phyloP scores from a whole-genome alignment of 768 basidiomycete species.

The Vararia minispora region DNA sequence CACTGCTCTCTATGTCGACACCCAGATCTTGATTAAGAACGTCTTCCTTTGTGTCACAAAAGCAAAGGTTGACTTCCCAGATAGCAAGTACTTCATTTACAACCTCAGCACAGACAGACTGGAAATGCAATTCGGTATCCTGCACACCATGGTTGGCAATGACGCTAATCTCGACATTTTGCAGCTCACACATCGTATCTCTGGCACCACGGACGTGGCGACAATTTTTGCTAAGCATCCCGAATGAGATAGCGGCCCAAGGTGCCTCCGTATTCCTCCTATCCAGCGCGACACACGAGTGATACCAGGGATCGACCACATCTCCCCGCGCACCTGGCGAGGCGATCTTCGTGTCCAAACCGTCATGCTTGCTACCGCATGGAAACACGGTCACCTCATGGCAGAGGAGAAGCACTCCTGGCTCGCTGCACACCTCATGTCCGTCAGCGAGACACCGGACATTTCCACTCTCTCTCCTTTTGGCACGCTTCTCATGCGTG shows the following conservation, averaged over 20 bases:
- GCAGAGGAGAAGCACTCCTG: too few relatives aligned
- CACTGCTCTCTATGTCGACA: slow-evolving; percentile 10
- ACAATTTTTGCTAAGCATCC: slow-evolving; percentile 28
- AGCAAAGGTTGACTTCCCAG: slow-evolving; percentile 10
- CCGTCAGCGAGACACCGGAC: neutral
- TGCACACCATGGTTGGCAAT: slow-evolving; percentile 17
- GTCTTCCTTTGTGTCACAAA: slow-evolving; percentile 16
- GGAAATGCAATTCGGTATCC: slow-evolving; percentile 12
- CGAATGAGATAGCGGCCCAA: slow-evolving; percentile 27
- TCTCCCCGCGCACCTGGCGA: neutral
- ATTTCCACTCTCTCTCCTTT: neutral
- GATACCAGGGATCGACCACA: neutral
- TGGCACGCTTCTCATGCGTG: neutral
- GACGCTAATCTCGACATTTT: slow-evolving; percentile 11
- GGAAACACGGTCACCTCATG: neutral
- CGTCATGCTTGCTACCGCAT: neutral
- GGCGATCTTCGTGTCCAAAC: neutral
- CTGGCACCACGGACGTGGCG: slow-evolving; percentile 22
- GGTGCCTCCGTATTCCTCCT: slow-evolving; percentile 16
- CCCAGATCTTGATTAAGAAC: slow-evolving; percentile 16
- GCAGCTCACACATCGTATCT: slow-evolving; percentile 19
- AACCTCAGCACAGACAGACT: slow-evolving; percentile 8
- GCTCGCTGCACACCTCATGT: too few relatives aligned
- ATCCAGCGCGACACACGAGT: neutral
- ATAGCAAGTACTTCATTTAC: neutral